Evolutionary conservation across 441 rosid species (phyloP).

Genomic region (Gossypium lobatum): DNA sequence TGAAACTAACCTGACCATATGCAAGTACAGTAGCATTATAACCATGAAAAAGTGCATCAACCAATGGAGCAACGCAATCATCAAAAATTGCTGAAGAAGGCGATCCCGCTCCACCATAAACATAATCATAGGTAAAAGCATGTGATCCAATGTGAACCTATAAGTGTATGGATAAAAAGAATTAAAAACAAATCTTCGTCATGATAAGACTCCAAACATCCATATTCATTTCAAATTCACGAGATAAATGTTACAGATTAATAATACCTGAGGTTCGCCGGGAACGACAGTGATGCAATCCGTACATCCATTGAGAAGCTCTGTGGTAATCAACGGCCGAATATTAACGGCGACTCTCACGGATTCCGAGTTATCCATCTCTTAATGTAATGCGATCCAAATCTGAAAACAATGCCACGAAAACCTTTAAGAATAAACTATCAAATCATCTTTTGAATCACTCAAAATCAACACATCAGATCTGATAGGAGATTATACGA

Average conservation of each 20-base stretch:
- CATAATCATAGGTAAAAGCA: slow-evolving; percentile 75
- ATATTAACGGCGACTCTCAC: slow-evolving; percentile 87
- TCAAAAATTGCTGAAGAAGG: slow-evolving; percentile 44
- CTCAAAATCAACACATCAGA: slow-evolving; percentile 6
- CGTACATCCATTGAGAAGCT: slow-evolving; percentile 77
- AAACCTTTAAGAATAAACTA: slow-evolving; percentile 2
- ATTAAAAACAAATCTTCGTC: no score
- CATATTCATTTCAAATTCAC: neutral
- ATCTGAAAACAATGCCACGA: neutral
- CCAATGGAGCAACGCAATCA: slow-evolving; percentile 75
- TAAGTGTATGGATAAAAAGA: neutral
- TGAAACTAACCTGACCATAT: slow-evolving; percentile 73
- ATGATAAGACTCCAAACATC: neutral
- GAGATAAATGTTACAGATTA: neutral
- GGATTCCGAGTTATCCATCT: slow-evolving; percentile 64
- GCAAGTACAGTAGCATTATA: slow-evolving; percentile 94
- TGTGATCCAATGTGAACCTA: slow-evolving; percentile 91
- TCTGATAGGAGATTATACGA: neutral
- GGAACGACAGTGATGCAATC: slow-evolving; percentile 82
- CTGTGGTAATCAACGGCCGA: slow-evolving; percentile 79
- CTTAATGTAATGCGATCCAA: slow-evolving; percentile 1
- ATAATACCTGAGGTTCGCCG: slow-evolving; percentile 78
- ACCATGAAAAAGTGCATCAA: slow-evolving; percentile 74
- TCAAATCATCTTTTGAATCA: neutral
- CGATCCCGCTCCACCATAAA: slow-evolving; percentile 46